These are phyloP conservation scores for Nitzschia sp. DNA, from an alignment of 108 stramenopile genomes.

Conservation along the genomic window DNA sequence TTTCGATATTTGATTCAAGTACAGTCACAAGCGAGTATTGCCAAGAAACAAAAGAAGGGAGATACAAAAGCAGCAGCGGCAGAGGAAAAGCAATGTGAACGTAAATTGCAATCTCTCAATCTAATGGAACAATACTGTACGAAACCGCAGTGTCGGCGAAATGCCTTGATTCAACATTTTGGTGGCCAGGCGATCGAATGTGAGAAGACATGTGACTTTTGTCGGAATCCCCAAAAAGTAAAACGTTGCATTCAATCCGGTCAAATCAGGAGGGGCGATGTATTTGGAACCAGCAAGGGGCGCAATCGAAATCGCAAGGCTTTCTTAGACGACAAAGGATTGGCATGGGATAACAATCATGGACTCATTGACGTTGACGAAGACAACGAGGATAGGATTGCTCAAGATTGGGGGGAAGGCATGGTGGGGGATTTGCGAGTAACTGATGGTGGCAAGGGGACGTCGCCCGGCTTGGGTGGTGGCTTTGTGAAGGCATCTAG, in stretches of 20 bases:
- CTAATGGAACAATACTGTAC: conserved; percentile 79
- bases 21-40: conserved; percentile 25
- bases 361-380: conserved; percentile 19
- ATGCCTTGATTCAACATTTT: conserved; percentile 73
- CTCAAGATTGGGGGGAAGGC: conserved; percentile 40
- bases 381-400: conserved; percentile 32
- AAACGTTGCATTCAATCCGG: conserved; percentile 41
- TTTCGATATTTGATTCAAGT: conserved; percentile 66
- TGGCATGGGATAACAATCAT: conserved; percentile 51
- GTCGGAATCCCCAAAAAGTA: conserved; percentile 56
- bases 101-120: conserved; percentile 58
- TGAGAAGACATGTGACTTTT: conserved; percentile 77
- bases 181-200: conserved; percentile 65
- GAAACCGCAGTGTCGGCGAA: conserved; percentile 58
- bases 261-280: not conserved
- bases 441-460: conserved; percentile 20
- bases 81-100: conserved; percentile 22
- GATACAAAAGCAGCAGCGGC: conserved; percentile 22
- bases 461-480: not conserved
- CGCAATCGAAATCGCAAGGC: conserved; percentile 27
- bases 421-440: conserved; percentile 33
- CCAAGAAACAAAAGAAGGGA: conserved; percentile 24
- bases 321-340: conserved; percentile 30
- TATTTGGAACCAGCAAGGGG: not conserved
- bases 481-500: not conserved